A percentile compares a stretch with the other conserved stretches of the same genome.
phyloP scores from a whole-genome alignment of 805 yeast genomes.

The Ascoidea tarda region DNA sequence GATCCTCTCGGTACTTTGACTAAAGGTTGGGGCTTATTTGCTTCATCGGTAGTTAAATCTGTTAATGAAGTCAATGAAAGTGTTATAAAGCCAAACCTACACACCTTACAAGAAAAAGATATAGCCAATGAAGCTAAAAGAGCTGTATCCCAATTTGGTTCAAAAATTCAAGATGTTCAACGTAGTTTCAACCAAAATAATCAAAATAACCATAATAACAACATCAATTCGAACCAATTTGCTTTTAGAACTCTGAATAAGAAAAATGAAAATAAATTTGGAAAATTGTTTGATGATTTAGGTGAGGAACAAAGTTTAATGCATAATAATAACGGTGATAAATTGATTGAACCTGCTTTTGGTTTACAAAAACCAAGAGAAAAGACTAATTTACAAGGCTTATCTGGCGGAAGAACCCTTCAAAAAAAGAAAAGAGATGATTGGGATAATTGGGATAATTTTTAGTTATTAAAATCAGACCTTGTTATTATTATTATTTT shows the following conservation, averaged over 20 bases:
- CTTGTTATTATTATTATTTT: too few species aligned
- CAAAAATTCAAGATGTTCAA: conserved; percentile 59
- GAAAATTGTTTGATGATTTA: conserved; percentile 43
- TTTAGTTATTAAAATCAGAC: conserved; percentile 17
- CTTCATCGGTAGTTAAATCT: conserved; percentile 73
- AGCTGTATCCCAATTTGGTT: conserved; percentile 96
- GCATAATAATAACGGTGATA: conserved; percentile 11
- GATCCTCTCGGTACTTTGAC: conserved; percentile 88
- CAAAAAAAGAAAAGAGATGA: conserved; percentile 21
- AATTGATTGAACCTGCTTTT: conserved; percentile 44
- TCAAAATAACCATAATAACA: conserved; percentile 56
- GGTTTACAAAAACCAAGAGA: conserved; percentile 46
- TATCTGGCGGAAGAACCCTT: conserved; percentile 18
- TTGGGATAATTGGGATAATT: conserved; percentile 52
- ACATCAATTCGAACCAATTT: conserved; percentile 47
- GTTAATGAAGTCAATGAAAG: conserved; percentile 75
- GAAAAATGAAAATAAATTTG: conserved; percentile 26
- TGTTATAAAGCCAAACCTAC: conserved; percentile 84
- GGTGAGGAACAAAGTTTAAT: conserved; percentile 20
- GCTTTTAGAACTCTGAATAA: conserved; percentile 26
- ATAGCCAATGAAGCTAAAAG: conserved; percentile 67
- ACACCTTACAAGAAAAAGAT: conserved; percentile 69
- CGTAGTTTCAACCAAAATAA: background rate
- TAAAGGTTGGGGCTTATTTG: conserved; percentile 90
- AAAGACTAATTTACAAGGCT: conserved; percentile 42